Percentiles rank a stretch among this genome's conserved stretches.
phyloP scores from a whole-genome alignment of 352 stramenopile genomes.

The Phytophthora pseudosyringae region DNA sequence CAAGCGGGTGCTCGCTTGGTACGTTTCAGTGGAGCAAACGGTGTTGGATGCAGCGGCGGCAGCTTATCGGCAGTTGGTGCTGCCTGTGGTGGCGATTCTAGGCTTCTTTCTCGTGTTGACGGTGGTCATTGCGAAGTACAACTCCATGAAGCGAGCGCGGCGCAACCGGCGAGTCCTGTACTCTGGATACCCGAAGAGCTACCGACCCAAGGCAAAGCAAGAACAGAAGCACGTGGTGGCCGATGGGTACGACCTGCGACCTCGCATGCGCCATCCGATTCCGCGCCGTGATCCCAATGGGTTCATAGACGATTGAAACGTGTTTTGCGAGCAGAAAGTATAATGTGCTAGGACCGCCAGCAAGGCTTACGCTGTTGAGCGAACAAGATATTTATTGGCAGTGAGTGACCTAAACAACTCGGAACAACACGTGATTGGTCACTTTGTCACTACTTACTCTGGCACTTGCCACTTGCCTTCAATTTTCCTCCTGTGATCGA shows the following conservation, averaged over 20 bases:
- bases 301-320: slow-evolving; percentile 11
- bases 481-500: slow-evolving; percentile 26
- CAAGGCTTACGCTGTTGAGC: too few species aligned
- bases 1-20: slow-evolving; percentile 25
- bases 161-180: slow-evolving; percentile 40
- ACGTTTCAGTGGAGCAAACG: slow-evolving; percentile 17
- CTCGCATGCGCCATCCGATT: slow-evolving; percentile 4
- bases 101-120: slow-evolving; percentile 35
- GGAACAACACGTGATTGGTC: too few species aligned
- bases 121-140: slow-evolving; percentile 31
- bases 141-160: slow-evolving; percentile 19
- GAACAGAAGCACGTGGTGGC: neutral
- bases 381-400: too few species aligned
- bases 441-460: neutral
- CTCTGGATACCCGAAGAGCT: slow-evolving; percentile 40
- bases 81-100: slow-evolving; percentile 38
- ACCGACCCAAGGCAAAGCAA: slow-evolving; percentile 25
- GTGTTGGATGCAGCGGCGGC: neutral
- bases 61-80: slow-evolving; percentile 33
- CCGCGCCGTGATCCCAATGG: slow-evolving; percentile 10
- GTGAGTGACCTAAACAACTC: too few species aligned
- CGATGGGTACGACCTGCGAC: slow-evolving; percentile 2
- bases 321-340: too few species aligned
- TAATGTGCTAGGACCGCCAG: too few species aligned
- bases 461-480: slow-evolving; percentile 6